A percentile compares a stretch with the other conserved stretches of the same genome.
phyloP scores from a whole-genome alignment of 2,329 filamentous ascomycete genomes.

The Dothideomycetes sp. region DNA sequence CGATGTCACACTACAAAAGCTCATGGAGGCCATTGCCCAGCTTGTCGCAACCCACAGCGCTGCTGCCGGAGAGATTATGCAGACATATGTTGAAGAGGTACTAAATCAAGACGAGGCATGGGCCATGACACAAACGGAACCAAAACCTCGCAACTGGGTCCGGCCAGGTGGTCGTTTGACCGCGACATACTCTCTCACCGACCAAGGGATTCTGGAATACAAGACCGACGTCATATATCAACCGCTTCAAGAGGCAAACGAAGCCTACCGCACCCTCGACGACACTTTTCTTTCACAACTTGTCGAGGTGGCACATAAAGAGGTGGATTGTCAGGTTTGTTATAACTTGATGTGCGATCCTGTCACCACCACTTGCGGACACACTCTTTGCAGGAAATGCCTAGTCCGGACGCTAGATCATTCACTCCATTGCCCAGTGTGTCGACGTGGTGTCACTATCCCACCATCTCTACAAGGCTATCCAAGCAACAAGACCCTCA shows the following conservation, averaged over 20 bases:
- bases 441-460: slow-evolving; percentile 53
- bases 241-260: slow-evolving; percentile 23
- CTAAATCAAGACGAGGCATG: slow-evolving; percentile 23
- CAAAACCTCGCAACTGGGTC: slow-evolving; percentile 28
- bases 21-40: slow-evolving; percentile 49
- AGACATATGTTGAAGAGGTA: slow-evolving; percentile 27
- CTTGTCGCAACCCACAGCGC: slow-evolving; percentile 36
- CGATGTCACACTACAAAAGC: slow-evolving; percentile 66
- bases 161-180: slow-evolving; percentile 49
- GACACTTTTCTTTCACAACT: slow-evolving; percentile 43
- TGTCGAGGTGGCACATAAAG: slow-evolving; percentile 50
- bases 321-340: slow-evolving; percentile 83
- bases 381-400: slow-evolving; percentile 79
- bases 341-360: slow-evolving; percentile 74
- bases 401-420: slow-evolving; percentile 67
- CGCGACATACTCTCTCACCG: slow-evolving; percentile 56
- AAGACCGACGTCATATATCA: slow-evolving; percentile 45
- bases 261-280: slow-evolving; percentile 34
- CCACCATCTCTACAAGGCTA: slow-evolving; percentile 38
- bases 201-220: slow-evolving; percentile 48
- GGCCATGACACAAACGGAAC: slow-evolving; percentile 19
- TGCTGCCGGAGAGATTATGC: slow-evolving; percentile 14
- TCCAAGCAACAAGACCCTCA: slow-evolving; percentile 52
- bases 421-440: slow-evolving; percentile 68
- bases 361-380: slow-evolving; percentile 73